phyloP scores from a whole-genome alignment of 2,329 filamentous ascomycete species.

The Plectosphaerella plurivora region DNA sequence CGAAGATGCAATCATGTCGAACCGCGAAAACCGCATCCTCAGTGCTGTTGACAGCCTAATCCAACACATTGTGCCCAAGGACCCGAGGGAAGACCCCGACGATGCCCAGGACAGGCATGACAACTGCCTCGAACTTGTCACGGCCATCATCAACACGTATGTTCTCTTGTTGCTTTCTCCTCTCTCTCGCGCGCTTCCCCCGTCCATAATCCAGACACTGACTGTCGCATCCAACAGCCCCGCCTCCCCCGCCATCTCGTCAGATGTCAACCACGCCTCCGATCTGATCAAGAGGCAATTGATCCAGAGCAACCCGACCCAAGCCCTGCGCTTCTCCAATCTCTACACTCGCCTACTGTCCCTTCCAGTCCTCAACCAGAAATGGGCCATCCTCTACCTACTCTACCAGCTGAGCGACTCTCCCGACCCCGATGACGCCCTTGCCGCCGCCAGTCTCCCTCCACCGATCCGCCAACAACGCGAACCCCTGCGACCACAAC shows the following conservation, averaged over 20 bases:
- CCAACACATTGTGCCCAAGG: constrained; percentile 64
- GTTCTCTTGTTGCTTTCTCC: constrained; percentile 4
- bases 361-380: constrained; percentile 89
- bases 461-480: constrained; percentile 25
- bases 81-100: constrained; percentile 63
- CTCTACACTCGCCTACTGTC: constrained; percentile 84
- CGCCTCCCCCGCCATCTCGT: constrained; percentile 50
- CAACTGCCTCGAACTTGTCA: constrained; percentile 49
- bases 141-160: constrained; percentile 48
- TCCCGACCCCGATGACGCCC: constrained; percentile 48
- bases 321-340: constrained; percentile 82
- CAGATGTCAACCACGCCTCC: constrained; percentile 85
- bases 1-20: constrained; percentile 16
- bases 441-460: constrained; percentile 35
- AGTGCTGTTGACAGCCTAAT: constrained; percentile 77
- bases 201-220: background rate
- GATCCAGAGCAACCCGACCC: constrained; percentile 70
- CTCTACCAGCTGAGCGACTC: constrained; percentile 78
- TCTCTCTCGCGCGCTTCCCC: background rate
- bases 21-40: constrained; percentile 59
- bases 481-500: constrained; percentile 1
- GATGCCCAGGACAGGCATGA: constrained; percentile 65
- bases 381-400: constrained; percentile 94
- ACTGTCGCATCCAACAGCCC: constrained; percentile 27
- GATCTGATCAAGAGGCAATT: constrained; percentile 89